These are phyloP conservation scores for Pholiota adiposa DNA, from an alignment of 1,284 basidiomycete species.

Conservation along the genomic window DNA sequence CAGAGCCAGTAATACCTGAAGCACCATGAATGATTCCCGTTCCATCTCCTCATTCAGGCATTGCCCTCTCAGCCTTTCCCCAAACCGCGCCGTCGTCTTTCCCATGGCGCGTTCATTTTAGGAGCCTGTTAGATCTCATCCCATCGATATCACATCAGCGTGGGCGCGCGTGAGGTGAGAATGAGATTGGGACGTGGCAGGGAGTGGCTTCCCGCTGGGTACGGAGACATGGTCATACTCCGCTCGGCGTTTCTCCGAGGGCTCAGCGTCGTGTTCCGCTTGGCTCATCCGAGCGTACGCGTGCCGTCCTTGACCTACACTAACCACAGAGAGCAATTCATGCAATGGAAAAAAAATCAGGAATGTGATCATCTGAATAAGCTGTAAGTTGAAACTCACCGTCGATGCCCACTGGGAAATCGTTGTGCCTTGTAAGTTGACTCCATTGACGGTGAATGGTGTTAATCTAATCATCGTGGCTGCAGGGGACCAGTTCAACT, in stretches of 20 bases:
- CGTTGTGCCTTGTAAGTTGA: not conserved
- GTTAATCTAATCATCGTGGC: not conserved
- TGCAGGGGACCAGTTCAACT: not conserved
- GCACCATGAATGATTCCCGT: conserved; percentile 2
- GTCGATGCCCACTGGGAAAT: not conserved
- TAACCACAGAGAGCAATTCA: not conserved
- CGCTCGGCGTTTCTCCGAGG: conserved; percentile 4
- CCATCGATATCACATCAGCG: conserved; percentile 6
- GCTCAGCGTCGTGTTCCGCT: not conserved
- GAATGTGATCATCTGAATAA: not conserved
- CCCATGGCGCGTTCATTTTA: conserved; percentile 10
- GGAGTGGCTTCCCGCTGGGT: conserved; percentile 6
- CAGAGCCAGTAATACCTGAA: conserved; percentile 2
- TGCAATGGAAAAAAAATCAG: not conserved
- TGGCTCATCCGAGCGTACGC: not conserved
- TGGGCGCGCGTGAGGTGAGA: not conserved
- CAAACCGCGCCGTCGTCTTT: not conserved
- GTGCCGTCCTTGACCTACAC: not conserved
- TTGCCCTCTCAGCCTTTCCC: conserved; percentile 7
- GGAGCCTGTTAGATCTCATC: conserved; percentile 1
- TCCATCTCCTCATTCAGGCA: conserved; percentile 6
- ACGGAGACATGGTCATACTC: conserved; percentile 12
- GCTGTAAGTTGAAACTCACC: not conserved
- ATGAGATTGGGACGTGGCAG: not conserved
- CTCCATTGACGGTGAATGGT: not conserved